These are phyloP conservation scores for Schoenoplectus tabernaemontani DNA, from an alignment of 202 grass and related monocot species.

Conservation along the genomic window DNA sequence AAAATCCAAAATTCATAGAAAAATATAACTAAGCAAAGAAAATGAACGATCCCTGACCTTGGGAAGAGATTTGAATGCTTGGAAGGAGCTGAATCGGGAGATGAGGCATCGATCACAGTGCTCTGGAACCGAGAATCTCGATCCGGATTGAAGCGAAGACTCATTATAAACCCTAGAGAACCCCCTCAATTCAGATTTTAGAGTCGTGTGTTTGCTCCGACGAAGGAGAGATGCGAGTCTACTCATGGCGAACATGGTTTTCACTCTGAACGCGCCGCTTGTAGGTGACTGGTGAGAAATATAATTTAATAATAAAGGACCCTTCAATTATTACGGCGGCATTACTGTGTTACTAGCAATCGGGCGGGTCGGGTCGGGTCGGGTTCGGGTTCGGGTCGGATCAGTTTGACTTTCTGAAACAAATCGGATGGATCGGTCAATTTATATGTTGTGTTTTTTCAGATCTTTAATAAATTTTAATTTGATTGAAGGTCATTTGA, in stretches of 20 bases:
- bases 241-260: conserved; percentile 25
- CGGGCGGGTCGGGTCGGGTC: no score
- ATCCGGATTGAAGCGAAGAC: conserved; percentile 1
- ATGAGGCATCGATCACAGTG: conserved; percentile 11
- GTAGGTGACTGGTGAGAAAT: no score
- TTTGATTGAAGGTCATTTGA: no score
- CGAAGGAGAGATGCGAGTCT: conserved; percentile 62
- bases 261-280: not conserved
- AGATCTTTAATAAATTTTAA: no score
- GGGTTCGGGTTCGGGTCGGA: no score
- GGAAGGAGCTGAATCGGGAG: conserved; percentile 33
- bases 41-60: conserved; percentile 33
- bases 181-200: conserved; percentile 30
- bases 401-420: no score
- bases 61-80: conserved; percentile 45
- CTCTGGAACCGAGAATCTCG: conserved; percentile 14
- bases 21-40: not conserved
- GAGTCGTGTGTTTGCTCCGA: conserved; percentile 25
- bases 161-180: conserved; percentile 37
- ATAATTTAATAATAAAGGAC: no score
- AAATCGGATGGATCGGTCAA: no score
- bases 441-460: no score
- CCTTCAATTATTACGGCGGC: no score
- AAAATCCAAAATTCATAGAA: not conserved
- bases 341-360: no score